A percentile compares a stretch with the other conserved stretches of the same genome.
Evolutionary conservation across 2,329 filamentous ascomycete genomes (phyloP).

Genomic region (Aspergillus phoenicis): DNA sequence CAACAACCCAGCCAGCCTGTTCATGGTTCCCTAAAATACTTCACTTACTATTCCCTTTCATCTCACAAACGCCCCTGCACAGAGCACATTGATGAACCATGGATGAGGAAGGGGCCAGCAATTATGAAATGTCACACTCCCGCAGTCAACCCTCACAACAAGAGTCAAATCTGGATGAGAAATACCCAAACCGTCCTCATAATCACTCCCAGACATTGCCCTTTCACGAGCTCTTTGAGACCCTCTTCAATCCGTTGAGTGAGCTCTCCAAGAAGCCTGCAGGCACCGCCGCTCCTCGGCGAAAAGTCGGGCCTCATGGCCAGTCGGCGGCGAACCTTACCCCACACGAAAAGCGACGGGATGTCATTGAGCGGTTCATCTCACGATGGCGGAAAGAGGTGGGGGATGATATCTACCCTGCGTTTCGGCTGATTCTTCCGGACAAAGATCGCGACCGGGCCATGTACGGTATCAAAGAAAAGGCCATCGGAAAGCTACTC

Average conservation of each 20-base stretch:
- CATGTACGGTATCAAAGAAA: conserved; percentile 94
- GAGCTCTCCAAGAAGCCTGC: conserved; percentile 75
- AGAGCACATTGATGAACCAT: neutral
- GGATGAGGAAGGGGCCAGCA: neutral
- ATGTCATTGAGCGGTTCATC: conserved; percentile 85
- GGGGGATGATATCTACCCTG: conserved; percentile 90
- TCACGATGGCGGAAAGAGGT: conserved; percentile 83
- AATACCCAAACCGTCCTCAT: conserved; percentile 76
- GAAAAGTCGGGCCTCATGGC: conserved; percentile 64
- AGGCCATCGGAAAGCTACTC: conserved; percentile 83
- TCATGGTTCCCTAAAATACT: too few species aligned
- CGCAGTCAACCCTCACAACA: neutral
- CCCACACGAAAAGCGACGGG: conserved; percentile 75
- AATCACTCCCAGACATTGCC: conserved; percentile 78
- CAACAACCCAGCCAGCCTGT: too few species aligned
- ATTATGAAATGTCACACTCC: neutral
- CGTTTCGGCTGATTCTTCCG: conserved; percentile 85
- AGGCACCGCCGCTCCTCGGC: conserved; percentile 58
- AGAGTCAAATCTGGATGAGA: conserved; percentile 41
- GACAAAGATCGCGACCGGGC: conserved; percentile 90
- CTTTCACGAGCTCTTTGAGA: conserved; percentile 76
- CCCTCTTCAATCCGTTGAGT: conserved; percentile 77
- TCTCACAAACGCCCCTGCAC: too few species aligned
- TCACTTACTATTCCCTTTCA: too few species aligned
- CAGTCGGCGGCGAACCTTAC: conserved; percentile 53